Conservation (phyloP, 2,329 filamentous ascomycete species). For the Blastomyces parvus region DNA sequence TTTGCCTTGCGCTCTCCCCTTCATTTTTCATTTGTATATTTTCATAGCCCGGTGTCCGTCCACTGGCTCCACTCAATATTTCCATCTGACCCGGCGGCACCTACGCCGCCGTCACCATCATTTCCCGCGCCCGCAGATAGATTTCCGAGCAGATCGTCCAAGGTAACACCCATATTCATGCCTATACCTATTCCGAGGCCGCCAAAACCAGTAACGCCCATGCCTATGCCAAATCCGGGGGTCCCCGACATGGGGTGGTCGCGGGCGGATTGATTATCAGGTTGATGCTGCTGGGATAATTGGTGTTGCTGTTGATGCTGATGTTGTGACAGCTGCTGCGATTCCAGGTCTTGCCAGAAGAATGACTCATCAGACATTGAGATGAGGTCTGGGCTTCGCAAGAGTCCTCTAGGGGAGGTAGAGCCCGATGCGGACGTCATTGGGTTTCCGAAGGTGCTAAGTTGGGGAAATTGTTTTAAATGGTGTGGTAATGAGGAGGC, state of each 20-base stretch:
- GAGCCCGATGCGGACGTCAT: background rate
- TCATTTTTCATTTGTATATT: background rate
- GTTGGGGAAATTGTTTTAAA: constrained; percentile 3
- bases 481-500: background rate
- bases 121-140: background rate
- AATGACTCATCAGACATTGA: constrained; percentile 3
- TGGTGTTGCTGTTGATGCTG: background rate
- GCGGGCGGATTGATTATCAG: background rate
- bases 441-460: background rate
- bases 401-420: background rate
- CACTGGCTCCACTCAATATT: constrained; percentile 30
- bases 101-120: background rate
- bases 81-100: background rate
- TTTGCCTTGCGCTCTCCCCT: background rate
- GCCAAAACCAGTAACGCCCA: constrained; percentile 19
- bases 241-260: background rate
- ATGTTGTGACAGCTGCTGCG: background rate
- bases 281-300: background rate
- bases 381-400: background rate
- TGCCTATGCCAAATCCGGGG: constrained; percentile 15
- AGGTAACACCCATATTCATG: constrained; percentile 28
- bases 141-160: constrained; percentile 37
- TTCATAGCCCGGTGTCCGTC: constrained; percentile 27
- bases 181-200: constrained; percentile 18
- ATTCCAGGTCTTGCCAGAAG: constrained; percentile 4